Evolutionary conservation across 495 filamentous ascomycete species (phyloP).

Genomic region (Penicillium paradoxum): DNA sequence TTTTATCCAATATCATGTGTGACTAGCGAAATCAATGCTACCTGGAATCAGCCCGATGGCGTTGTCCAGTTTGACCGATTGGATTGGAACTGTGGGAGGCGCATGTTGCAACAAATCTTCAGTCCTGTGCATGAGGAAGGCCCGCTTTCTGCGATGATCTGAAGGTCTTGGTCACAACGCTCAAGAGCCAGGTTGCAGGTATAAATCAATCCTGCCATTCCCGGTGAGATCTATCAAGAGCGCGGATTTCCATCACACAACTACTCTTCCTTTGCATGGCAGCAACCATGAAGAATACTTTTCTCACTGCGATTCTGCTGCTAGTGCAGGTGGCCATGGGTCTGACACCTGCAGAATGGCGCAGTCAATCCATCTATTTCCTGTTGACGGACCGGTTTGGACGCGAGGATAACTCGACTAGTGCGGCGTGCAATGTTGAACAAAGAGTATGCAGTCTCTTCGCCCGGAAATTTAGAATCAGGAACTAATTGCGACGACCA

Average conservation of each 20-base stretch:
- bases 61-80: neutral
- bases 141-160: neutral
- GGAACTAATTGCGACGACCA: neutral
- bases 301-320: neutral
- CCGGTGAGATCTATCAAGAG: neutral
- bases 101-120: neutral
- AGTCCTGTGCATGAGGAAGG: neutral
- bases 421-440: slow-evolving; percentile 43
- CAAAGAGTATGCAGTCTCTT: slow-evolving; percentile 22
- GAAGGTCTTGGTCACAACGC: neutral
- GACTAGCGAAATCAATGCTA: neutral
- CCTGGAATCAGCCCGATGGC: neutral
- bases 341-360: slow-evolving; percentile 50
- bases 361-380: slow-evolving; percentile 65
- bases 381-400: slow-evolving; percentile 72
- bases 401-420: slow-evolving; percentile 61
- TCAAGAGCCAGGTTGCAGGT: neutral
- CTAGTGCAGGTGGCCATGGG: slow-evolving; percentile 19
- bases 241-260: neutral
- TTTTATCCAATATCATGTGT: neutral
- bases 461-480: too few relatives aligned
- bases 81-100: neutral
- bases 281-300: neutral
- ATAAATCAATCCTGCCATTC: neutral
- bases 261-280: too few relatives aligned